Percentiles rank a stretch among this genome's conserved stretches.
These are phyloP conservation scores for Citrus glauca DNA, from an alignment of 345 rosid genomes.

Conservation along the genomic window DNA sequence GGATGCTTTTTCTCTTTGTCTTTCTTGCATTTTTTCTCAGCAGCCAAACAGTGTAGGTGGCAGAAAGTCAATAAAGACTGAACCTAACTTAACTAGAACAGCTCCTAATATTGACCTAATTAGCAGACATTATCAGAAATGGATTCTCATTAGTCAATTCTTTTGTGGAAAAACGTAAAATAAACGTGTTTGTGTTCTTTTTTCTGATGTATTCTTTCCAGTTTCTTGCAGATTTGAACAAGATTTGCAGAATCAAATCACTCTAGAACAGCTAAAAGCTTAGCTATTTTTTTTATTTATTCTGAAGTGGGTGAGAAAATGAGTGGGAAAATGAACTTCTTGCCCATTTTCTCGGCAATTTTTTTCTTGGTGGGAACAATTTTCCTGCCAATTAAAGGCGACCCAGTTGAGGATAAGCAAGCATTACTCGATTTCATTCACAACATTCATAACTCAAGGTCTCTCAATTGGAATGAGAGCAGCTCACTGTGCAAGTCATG, in stretches of 20 bases:
- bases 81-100: constrained; percentile 20
- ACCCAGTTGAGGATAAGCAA: constrained; percentile 59
- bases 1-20: background rate
- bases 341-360: constrained; percentile 30
- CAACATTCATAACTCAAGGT: constrained; percentile 49
- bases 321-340: constrained; percentile 22
- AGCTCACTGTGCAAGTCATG: constrained; percentile 60
- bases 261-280: background rate
- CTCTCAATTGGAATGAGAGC: constrained; percentile 61
- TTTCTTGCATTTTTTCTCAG: constrained; percentile 10
- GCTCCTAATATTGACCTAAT: constrained; percentile 23
- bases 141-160: background rate
- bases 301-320: constrained; percentile 10
- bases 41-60: constrained; percentile 23
- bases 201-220: constrained; percentile 4
- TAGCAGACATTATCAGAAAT: background rate
- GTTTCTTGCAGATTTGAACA: constrained; percentile 17
- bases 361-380: constrained; percentile 35
- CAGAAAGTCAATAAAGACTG: constrained; percentile 28
- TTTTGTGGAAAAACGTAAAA: background rate
- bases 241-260: constrained; percentile 17
- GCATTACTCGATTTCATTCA: constrained; percentile 69
- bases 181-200: constrained; percentile 5
- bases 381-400: constrained; percentile 31
- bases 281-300: background rate